phyloP scores from a whole-genome alignment of 2,329 filamentous ascomycete genomes.

The Penicillium sp. region DNA sequence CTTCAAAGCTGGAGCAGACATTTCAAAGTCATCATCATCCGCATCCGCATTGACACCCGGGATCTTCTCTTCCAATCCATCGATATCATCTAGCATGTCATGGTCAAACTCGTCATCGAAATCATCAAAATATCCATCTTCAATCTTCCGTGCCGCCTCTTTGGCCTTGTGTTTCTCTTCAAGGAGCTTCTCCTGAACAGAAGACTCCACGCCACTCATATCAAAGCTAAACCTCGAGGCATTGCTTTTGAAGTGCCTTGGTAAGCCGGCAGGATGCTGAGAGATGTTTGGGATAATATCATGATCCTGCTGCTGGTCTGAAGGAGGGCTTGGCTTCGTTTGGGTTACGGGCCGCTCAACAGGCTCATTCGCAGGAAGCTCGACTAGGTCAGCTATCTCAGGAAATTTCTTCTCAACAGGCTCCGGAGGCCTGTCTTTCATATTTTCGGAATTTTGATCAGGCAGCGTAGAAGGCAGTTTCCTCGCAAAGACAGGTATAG shows the following conservation, averaged over 20 bases:
- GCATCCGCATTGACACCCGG: constrained; percentile 46
- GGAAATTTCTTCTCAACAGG: neutral
- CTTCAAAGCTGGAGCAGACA: constrained; percentile 26
- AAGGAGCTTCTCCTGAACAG: constrained; percentile 55
- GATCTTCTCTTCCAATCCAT: constrained; percentile 45
- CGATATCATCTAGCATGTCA: constrained; percentile 41
- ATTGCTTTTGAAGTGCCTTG: constrained; percentile 50
- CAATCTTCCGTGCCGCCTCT: constrained; percentile 40
- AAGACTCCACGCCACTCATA: constrained; percentile 53
- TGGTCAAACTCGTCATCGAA: constrained; percentile 44
- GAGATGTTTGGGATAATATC: constrained; percentile 30
- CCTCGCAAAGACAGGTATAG: constrained; percentile 42
- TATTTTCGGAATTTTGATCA: constrained; percentile 15
- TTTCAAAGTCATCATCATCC: constrained; percentile 36
- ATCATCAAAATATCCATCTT: constrained; percentile 34
- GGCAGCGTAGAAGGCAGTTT: constrained; percentile 37
- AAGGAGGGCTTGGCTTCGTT: constrained; percentile 4
- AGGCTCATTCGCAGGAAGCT: constrained; percentile 7
- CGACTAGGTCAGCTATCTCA: constrained; percentile 6
- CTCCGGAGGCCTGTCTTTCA: constrained; percentile 1
- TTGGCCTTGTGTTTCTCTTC: constrained; percentile 58
- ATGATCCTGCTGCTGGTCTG: constrained; percentile 21
- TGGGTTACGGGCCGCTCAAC: neutral
- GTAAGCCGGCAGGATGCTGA: constrained; percentile 33
- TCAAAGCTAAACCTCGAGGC: constrained; percentile 62